These are phyloP conservation scores for Capsella rubella DNA, from an alignment of 441 rosid species.

Conservation along the genomic window DNA sequence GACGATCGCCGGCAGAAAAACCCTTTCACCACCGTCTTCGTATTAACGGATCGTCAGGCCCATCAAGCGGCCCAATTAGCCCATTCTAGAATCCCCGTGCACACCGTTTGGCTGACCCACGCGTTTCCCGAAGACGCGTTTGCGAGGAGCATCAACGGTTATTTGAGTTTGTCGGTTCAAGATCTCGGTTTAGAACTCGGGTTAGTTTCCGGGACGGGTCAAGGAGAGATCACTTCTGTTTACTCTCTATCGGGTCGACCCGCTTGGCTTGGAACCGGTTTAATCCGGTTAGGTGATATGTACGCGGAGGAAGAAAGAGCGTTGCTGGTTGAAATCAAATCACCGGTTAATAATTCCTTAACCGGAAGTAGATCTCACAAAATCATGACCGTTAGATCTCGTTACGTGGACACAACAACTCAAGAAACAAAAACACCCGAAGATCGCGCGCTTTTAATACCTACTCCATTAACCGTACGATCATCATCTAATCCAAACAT, in stretches of 20 bases:
- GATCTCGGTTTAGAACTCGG: constrained; percentile 57
- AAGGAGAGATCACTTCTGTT: constrained; percentile 38
- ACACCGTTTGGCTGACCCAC: constrained; percentile 51
- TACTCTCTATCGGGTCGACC: constrained; percentile 44
- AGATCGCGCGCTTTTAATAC: constrained; percentile 58
- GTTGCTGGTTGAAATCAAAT: constrained; percentile 40
- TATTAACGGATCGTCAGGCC: constrained; percentile 60
- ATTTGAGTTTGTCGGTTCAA: constrained; percentile 63
- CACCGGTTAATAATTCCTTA: constrained; percentile 28
- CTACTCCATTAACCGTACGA: constrained; percentile 59
- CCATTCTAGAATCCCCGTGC: constrained; percentile 57
- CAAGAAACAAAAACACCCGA: constrained; percentile 51
- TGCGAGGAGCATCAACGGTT: constrained; percentile 49
- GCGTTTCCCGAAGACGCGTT: constrained; percentile 56
- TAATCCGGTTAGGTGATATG: constrained; percentile 46
- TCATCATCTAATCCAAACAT: constrained; percentile 55
- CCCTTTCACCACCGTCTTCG: constrained; percentile 61
- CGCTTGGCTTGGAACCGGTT: constrained; percentile 43
- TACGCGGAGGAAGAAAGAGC: constrained; percentile 46
- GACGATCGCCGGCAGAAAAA: constrained; percentile 89
- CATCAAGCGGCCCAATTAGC: constrained; percentile 41
- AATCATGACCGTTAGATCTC: constrained; percentile 67
- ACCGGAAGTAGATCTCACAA: constrained; percentile 52
- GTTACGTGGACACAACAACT: constrained; percentile 60
- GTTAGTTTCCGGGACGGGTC: constrained; percentile 39